Conservation (phyloP, 1,139 yeast species). For the Geotrichum histeridarum region DNA sequence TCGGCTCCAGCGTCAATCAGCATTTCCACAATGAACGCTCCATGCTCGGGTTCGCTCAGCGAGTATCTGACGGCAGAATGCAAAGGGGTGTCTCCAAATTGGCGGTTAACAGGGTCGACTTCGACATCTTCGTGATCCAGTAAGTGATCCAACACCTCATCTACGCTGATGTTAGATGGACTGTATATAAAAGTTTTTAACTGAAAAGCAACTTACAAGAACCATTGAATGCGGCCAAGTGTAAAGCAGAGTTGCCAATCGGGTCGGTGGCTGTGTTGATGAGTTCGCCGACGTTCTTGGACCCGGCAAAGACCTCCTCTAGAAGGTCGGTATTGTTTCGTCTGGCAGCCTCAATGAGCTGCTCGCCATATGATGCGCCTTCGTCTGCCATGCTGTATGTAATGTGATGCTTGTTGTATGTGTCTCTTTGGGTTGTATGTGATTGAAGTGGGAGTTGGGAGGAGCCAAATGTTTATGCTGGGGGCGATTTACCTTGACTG, state of each 20-base stretch:
- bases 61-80: slow-evolving; percentile 80
- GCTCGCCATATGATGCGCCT: slow-evolving; percentile 79
- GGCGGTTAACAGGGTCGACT: slow-evolving; percentile 68
- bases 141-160: slow-evolving; percentile 71
- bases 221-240: slow-evolving; percentile 75
- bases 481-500: too few species aligned
- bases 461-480: too few species aligned
- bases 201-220: slow-evolving; percentile 45
- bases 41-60: slow-evolving; percentile 77
- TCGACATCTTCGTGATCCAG: slow-evolving; percentile 89
- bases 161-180: slow-evolving; percentile 15
- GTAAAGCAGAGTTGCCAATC: slow-evolving; percentile 77
- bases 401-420: neutral
- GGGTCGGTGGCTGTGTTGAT: slow-evolving; percentile 72
- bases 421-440: too few species aligned
- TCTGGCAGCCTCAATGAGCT: slow-evolving; percentile 79
- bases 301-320: slow-evolving; percentile 48
- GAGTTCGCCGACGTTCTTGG: slow-evolving; percentile 49
- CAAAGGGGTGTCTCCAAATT: slow-evolving; percentile 81
- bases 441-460: too few species aligned
- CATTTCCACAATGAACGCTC: slow-evolving; percentile 68
- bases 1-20: slow-evolving; percentile 91
- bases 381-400: slow-evolving; percentile 30
- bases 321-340: slow-evolving; percentile 80
- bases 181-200: neutral